Evolutionary conservation across 2,329 filamentous ascomycete species (phyloP).

Genomic region (Lasiodiplodia gonubiensis): DNA sequence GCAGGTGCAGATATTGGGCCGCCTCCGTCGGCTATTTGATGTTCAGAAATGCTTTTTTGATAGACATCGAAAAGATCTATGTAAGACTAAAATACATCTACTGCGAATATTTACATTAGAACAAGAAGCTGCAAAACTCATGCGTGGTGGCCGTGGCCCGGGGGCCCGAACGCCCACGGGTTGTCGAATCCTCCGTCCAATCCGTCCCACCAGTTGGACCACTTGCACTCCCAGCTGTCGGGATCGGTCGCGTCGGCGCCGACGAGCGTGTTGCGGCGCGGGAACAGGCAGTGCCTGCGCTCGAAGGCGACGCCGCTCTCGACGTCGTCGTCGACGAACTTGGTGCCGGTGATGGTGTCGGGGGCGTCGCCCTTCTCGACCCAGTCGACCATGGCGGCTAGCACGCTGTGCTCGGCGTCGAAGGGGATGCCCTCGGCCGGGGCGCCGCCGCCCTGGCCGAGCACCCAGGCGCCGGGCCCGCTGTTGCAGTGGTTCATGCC

Average conservation of each 20-base stretch:
- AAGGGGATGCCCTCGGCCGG: slow-evolving; percentile 40
- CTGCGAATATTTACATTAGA: background rate
- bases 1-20: background rate
- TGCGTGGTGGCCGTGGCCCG: background rate
- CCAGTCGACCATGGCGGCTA: slow-evolving; percentile 56
- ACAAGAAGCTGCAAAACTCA: background rate
- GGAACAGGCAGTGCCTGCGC: slow-evolving; percentile 43
- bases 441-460: slow-evolving; percentile 38
- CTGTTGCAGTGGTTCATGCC: slow-evolving; percentile 60
- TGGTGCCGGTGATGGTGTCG: slow-evolving; percentile 44
- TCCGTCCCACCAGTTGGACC: slow-evolving; percentile 10
- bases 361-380: slow-evolving; percentile 52
- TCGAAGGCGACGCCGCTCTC: slow-evolving; percentile 33
- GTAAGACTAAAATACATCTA: background rate
- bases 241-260: slow-evolving; percentile 39
- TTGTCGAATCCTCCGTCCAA: background rate
- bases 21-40: background rate
- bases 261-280: slow-evolving; percentile 42
- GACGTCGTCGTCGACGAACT: slow-evolving; percentile 33
- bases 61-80: background rate
- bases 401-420: slow-evolving; percentile 51
- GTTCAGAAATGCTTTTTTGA: background rate
- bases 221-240: slow-evolving; percentile 41
- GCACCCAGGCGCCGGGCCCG: slow-evolving; percentile 53
- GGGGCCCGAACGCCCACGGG: background rate